These are phyloP conservation scores for Acephala macrosclerotiorum DNA, from an alignment of 2,329 filamentous ascomycete species.

Conservation along the genomic window DNA sequence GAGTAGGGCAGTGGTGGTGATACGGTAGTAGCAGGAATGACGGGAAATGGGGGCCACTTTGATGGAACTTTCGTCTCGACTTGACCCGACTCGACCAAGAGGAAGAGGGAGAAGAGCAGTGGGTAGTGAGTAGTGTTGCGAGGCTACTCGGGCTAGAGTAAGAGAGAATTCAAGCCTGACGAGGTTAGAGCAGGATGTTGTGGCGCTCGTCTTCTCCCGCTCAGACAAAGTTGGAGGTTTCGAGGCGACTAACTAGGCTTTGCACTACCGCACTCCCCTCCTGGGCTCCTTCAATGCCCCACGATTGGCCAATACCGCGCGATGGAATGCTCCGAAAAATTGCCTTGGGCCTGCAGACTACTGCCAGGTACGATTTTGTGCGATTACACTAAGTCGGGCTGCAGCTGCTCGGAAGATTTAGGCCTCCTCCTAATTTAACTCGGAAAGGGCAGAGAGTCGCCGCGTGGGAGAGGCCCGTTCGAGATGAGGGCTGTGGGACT, in stretches of 20 bases:
- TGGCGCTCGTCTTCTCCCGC: neutral
- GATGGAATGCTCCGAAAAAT: constrained; percentile 34
- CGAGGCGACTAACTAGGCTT: constrained; percentile 1
- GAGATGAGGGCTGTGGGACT: constrained; percentile 10
- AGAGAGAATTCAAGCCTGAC: neutral
- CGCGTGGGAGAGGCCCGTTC: constrained; percentile 13
- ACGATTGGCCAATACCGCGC: constrained; percentile 11
- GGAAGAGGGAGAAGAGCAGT: neutral
- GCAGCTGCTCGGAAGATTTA: constrained; percentile 15
- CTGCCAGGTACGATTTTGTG: constrained; percentile 33
- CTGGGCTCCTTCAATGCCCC: neutral
- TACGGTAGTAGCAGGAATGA: neutral
- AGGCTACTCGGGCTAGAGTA: neutral
- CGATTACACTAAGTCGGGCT: constrained; percentile 8
- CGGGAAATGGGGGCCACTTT: neutral
- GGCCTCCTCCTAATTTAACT: constrained; percentile 27
- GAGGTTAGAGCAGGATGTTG: too few relatives aligned
- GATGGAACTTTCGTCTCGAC: neutral
- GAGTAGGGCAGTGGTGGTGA: neutral
- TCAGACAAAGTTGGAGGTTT: neutral
- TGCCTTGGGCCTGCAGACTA: constrained; percentile 26
- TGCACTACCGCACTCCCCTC: constrained; percentile 1
- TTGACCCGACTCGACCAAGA: neutral
- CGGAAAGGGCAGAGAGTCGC: constrained; percentile 14
- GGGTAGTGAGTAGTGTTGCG: too few relatives aligned